These are phyloP conservation scores for Ganoderma boninense DNA, from an alignment of 1,284 basidiomycete genomes.

Conservation along the genomic window DNA sequence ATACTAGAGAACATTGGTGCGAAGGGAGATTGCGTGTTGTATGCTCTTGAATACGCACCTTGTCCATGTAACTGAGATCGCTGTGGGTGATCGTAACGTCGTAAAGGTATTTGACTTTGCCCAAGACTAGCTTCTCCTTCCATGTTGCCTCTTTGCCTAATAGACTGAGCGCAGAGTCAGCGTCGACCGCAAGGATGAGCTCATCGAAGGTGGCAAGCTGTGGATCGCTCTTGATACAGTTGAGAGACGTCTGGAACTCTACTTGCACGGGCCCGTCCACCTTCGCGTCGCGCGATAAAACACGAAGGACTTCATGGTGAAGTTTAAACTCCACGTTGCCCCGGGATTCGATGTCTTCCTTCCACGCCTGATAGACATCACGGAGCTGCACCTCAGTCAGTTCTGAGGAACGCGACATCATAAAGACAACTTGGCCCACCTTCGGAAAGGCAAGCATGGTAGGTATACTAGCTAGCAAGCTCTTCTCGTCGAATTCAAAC, in stretches of 20 bases:
- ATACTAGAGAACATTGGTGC: slow-evolving; percentile 42
- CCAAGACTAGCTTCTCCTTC: slow-evolving; percentile 66
- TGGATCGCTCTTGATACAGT: slow-evolving; percentile 35
- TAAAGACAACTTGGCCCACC: slow-evolving; percentile 27
- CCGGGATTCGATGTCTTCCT: slow-evolving; percentile 48
- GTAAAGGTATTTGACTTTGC: slow-evolving; percentile 63
- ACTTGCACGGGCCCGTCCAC: slow-evolving; percentile 37
- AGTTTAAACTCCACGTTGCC: slow-evolving; percentile 53
- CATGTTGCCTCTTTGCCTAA: slow-evolving; percentile 62
- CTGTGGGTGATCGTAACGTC: slow-evolving; percentile 69
- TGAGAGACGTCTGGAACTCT: slow-evolving; percentile 34
- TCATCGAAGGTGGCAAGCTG: slow-evolving; percentile 65
- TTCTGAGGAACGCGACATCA: background rate
- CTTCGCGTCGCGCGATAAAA: slow-evolving; percentile 41
- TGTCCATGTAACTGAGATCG: slow-evolving; percentile 63
- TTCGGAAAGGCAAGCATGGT: slow-evolving; percentile 46
- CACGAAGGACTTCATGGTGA: slow-evolving; percentile 50
- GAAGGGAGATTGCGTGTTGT: background rate
- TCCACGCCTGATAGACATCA: slow-evolving; percentile 58
- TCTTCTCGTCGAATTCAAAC: slow-evolving; percentile 45
- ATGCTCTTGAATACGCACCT: slow-evolving; percentile 41
- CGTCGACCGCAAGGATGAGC: slow-evolving; percentile 66
- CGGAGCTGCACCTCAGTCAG: slow-evolving; percentile 43
- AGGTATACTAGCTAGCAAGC: slow-evolving; percentile 43
- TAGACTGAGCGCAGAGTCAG: slow-evolving; percentile 64